Percentiles rank a stretch among this genome's conserved stretches.
Conservation (phyloP, 2,329 filamentous ascomycete species). For the Colletotrichum viniferum region DNA sequence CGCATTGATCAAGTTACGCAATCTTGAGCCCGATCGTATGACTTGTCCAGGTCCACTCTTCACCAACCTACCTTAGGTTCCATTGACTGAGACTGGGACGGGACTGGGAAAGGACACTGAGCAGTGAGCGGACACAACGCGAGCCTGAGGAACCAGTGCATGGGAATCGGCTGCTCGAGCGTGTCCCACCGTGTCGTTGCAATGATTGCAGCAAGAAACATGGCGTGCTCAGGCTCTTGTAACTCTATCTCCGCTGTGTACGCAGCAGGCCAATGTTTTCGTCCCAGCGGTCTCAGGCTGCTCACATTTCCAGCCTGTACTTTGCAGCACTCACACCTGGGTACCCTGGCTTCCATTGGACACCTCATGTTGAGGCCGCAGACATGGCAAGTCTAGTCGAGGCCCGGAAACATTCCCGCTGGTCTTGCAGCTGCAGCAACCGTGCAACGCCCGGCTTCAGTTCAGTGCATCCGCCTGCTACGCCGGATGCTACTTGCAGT, state of each 20-base stretch:
- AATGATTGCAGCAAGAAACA: not conserved
- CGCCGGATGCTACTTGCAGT: not conserved
- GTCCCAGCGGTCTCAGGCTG: not conserved
- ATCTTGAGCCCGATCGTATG: constrained; percentile 8
- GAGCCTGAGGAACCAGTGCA: constrained; percentile 11
- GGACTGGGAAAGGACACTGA: not conserved
- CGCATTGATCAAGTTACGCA: constrained; percentile 17
- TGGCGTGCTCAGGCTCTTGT: constrained; percentile 1
- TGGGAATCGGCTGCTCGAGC: constrained; percentile 9
- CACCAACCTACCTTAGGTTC: not conserved
- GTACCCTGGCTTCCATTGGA: not conserved
- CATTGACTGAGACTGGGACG: not conserved
- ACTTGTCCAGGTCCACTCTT: constrained; percentile 15
- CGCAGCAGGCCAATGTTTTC: not conserved
- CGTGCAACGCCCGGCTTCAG: not conserved
- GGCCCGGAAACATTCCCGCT: not conserved
- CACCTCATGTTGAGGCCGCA: not conserved
- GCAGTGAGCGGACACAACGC: not conserved
- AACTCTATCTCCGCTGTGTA: not conserved
- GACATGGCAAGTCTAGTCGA: constrained; percentile 7
- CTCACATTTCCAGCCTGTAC: not conserved
- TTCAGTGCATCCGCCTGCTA: not conserved
- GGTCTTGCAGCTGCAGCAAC: not conserved
- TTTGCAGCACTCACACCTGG: not conserved
- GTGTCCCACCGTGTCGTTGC: not conserved